Evolutionary conservation across 1,284 basidiomycete species (phyloP), one percentile per base, ranked within the genome.

Genomic region (Moniliella sp.): DNA sequence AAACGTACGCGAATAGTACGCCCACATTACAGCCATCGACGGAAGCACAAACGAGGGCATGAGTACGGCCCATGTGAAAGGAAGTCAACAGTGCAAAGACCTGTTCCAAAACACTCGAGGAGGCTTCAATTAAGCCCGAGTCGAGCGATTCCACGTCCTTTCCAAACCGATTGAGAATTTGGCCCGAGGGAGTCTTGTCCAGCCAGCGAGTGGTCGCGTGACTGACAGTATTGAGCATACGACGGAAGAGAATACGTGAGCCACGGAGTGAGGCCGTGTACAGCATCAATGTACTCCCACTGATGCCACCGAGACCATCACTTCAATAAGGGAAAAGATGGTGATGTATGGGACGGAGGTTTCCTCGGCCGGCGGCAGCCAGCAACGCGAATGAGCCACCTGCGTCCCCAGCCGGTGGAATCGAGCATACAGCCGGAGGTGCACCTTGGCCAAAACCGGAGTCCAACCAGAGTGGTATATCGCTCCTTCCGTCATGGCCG

Each of bases 131-230:
- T n/a, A n/a, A n/a, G n/a, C n/a, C n/a, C 19, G 63, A 62, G 47
- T 70, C 68, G 33, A 69, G 57, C 0, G 63, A 62, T 28, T 65
- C 62, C 36, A 67, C 61, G 36, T 68, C 66, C 37, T 66, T 65
- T 29, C 47, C 48, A 23, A 63, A 58, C 5, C 67, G 57, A 40
- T 69, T 69, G 36, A 68, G 57, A 40, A 69, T 67, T 1, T 67
- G 61, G 3, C 67, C 67, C 3, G 61, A 57, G 9, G 52, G 49
- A 3, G 40, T 45, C 18, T 25, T 34, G 31, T 54, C 53, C 26
- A 48, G 50, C 39, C 50, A 57, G 9, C 43, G 39, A 11, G 41
- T 33, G 1, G 50, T 43, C 3, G 53, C 50, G 7, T 45, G 41
- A 19, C 54, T 30, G 2, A 50, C 45, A 13, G 37, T 35, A 11